phyloP scores from a whole-genome alignment of 176 grass and related monocot species.

The Eragrostis nindensis region DNA sequence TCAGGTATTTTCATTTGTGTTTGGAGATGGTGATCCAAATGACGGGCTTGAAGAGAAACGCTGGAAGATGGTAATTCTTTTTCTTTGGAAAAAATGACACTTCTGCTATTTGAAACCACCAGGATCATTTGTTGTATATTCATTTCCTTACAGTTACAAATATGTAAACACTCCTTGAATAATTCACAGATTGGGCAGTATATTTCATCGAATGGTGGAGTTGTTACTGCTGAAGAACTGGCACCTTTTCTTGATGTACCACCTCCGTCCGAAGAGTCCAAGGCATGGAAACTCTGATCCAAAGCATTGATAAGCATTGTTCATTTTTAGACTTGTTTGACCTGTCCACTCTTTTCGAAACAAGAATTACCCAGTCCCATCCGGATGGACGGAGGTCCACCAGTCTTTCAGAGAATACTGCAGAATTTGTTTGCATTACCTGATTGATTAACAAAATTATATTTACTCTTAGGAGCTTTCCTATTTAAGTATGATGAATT shows the following conservation, averaged over 20 bases:
- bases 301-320: constrained; percentile 11
- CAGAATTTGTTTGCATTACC: constrained; percentile 3
- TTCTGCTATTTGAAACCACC: constrained; percentile 9
- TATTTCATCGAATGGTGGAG: constrained; percentile 96
- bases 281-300: constrained; percentile 56
- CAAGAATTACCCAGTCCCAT: too few relatives aligned
- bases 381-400: background rate
- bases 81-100: constrained; percentile 15
- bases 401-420: background rate
- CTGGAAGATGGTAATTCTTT: constrained; percentile 85
- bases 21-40: constrained; percentile 98
- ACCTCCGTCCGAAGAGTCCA: constrained; percentile 60
- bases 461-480: constrained; percentile 10
- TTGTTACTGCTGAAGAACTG: constrained; percentile 92
- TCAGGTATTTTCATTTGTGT: constrained; percentile 98
- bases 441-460: constrained; percentile 34
- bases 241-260: constrained; percentile 94
- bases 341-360: background rate
- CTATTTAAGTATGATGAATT: constrained; percentile 21
- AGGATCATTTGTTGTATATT: background rate
- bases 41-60: constrained; percentile 95
- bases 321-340: constrained; percentile 40
- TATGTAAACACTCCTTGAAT: constrained; percentile 39
- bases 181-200: constrained; percentile 87
- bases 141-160: constrained; percentile 24